A percentile compares a stretch with the other conserved stretches of the same genome.
phyloP scores from a whole-genome alignment of 495 filamentous ascomycete species.

The Podospora comata region DNA sequence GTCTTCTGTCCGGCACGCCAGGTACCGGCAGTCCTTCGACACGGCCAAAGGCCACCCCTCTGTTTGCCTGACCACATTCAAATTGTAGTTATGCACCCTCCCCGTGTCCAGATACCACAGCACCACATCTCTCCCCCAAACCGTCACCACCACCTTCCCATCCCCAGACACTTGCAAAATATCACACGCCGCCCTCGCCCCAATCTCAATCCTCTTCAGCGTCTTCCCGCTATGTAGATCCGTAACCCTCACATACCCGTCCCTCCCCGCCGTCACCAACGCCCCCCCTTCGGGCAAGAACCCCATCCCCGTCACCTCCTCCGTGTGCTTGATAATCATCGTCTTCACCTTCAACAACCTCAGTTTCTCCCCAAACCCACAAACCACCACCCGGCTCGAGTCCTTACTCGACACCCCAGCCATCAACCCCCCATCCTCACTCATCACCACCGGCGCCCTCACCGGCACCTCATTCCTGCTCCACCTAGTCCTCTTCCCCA shows the following conservation, averaged over 20 bases:
- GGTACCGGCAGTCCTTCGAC: conserved; percentile 29
- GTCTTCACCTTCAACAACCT: not conserved
- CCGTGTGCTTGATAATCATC: conserved; percentile 19
- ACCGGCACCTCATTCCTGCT: conserved; percentile 16
- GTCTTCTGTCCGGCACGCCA: conserved; percentile 32
- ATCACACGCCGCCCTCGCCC: conserved; percentile 13
- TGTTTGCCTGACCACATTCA: conserved; percentile 16
- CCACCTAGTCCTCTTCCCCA: conserved; percentile 3
- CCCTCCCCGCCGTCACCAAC: conserved; percentile 26
- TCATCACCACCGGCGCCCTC: conserved; percentile 23
- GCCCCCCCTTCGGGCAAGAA: conserved; percentile 19
- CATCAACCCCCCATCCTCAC: conserved; percentile 16
- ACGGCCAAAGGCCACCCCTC: conserved; percentile 36
- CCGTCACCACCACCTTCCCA: conserved; percentile 23
- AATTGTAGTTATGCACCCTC: conserved; percentile 22
- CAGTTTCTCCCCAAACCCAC: not conserved
- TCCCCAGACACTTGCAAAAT: conserved; percentile 25
- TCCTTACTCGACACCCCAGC: conserved; percentile 17
- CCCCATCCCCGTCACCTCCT: conserved; percentile 26
- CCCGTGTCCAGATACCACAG: conserved; percentile 25
- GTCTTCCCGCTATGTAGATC: conserved; percentile 21
- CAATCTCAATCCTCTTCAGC: conserved; percentile 26
- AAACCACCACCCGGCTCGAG: conserved; percentile 16
- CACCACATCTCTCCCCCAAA: conserved; percentile 32
- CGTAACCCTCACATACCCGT: conserved; percentile 30